Percentiles rank a stretch among this genome's conserved stretches.
Conservation (phyloP, 192 early-diverging fungal genomes). For the Dissophora globulifera region DNA sequence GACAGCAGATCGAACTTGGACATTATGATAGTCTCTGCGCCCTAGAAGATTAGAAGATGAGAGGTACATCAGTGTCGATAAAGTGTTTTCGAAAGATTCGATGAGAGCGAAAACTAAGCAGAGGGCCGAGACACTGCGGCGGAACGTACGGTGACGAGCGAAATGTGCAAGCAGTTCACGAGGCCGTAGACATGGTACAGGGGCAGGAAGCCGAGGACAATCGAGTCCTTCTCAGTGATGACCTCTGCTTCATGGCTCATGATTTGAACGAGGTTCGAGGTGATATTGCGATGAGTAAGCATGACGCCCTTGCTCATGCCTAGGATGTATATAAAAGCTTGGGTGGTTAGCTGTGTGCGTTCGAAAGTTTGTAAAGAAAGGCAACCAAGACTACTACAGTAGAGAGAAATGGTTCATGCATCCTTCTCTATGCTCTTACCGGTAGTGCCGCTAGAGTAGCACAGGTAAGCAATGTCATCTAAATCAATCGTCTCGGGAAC, state of each 20-base stretch:
- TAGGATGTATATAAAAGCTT: constrained; percentile 6
- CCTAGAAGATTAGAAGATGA: constrained; percentile 41
- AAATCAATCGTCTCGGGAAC: constrained; percentile 20
- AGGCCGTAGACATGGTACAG: constrained; percentile 82
- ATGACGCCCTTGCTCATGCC: constrained; percentile 87
- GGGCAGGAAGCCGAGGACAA: constrained; percentile 72
- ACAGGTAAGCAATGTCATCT: constrained; percentile 67
- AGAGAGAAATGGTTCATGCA: no score
- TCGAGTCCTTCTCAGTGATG: constrained; percentile 42
- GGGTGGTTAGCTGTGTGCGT: background rate
- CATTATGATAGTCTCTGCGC: constrained; percentile 74
- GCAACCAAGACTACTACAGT: no score
- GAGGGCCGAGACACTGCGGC: background rate
- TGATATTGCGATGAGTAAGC: constrained; percentile 83
- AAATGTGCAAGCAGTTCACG: constrained; percentile 59
- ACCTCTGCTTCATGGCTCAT: constrained; percentile 58
- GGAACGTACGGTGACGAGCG: constrained; percentile 45
- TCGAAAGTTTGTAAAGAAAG: background rate
- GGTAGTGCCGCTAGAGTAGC: constrained; percentile 72
- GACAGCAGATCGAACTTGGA: constrained; percentile 76
- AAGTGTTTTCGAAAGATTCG: no score
- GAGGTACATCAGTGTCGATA: no score
- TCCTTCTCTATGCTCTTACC: constrained; percentile 14
- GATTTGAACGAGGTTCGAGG: constrained; percentile 78
- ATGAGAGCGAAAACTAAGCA: no score